Evolutionary conservation across 176 grass and related monocot species (phyloP).

Genomic region (Saccharum officinarum): DNA sequence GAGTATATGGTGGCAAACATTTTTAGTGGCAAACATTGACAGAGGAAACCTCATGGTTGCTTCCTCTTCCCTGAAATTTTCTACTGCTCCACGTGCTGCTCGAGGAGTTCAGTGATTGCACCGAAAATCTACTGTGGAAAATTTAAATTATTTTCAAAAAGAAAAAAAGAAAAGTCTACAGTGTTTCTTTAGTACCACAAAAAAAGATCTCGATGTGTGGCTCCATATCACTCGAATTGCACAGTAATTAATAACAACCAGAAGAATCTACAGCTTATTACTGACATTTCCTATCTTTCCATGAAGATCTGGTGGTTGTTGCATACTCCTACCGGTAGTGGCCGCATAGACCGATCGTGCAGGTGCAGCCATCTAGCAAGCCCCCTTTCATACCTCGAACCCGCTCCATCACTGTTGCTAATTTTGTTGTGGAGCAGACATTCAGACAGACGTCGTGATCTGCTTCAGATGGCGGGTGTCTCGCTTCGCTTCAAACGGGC

Average conservation of each 20-base stretch:
- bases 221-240: neutral
- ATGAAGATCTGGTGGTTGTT: neutral
- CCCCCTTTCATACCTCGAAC: neutral
- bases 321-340: neutral
- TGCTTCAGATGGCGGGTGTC: neutral
- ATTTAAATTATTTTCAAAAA: no score
- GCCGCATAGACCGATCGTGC: neutral
- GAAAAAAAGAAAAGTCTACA: neutral
- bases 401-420: neutral
- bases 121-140: neutral
- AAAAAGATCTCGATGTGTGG: neutral
- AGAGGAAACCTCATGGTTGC: slow-evolving; percentile 7
- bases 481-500: neutral
- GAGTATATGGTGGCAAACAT: neutral
- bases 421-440: neutral
- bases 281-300: neutral
- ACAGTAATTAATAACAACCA: no score
- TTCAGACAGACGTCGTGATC: neutral
- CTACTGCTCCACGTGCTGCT: neutral
- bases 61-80: neutral
- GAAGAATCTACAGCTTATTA: no score
- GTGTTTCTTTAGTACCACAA: neutral
- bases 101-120: neutral
- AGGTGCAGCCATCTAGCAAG: neutral
- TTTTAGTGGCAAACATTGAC: neutral